Evolutionary conservation across 768 basidiomycete species (phyloP).

Genomic region (Naganishia antarctica): DNA sequence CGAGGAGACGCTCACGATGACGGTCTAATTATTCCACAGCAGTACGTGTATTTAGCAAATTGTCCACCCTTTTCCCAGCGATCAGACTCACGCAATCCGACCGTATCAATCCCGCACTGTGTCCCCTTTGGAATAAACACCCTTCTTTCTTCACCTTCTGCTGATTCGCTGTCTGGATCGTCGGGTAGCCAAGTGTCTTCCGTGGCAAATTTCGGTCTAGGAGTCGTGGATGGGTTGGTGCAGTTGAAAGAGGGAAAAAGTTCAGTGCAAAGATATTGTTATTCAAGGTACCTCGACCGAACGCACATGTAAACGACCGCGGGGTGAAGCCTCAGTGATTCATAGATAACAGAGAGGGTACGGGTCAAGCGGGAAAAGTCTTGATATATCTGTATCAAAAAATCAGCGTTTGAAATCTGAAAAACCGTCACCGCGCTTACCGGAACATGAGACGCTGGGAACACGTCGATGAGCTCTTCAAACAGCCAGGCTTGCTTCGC

Average conservation of each 20-base stretch:
- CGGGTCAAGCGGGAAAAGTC: constrained; percentile 27
- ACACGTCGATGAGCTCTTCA: constrained; percentile 33
- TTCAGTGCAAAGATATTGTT: too few relatives aligned
- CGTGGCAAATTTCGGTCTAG: constrained; percentile 23
- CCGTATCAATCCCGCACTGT: constrained; percentile 23
- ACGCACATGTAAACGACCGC: constrained; percentile 36
- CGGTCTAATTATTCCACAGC: too few relatives aligned
- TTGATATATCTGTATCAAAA: constrained; percentile 13
- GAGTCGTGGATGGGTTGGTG: too few relatives aligned
- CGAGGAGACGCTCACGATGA: constrained; percentile 11
- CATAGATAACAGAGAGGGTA: constrained; percentile 31
- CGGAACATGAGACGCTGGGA: constrained; percentile 28
- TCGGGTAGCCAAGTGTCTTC: constrained; percentile 28
- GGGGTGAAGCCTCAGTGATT: constrained; percentile 35
- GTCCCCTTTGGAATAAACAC: constrained; percentile 27
- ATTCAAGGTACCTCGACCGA: too few relatives aligned
- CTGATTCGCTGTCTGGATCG: constrained; percentile 11
- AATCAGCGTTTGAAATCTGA: too few relatives aligned
- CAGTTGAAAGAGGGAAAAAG: too few relatives aligned
- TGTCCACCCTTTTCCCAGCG: too few relatives aligned
- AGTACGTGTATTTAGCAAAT: too few relatives aligned
- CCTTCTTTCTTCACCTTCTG: constrained; percentile 2
- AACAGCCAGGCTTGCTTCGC: constrained; percentile 40
- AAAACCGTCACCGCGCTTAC: not conserved
- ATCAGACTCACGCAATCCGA: constrained; percentile 26